Evolutionary conservation across 164 flowering plant genomes (phyloP).

Genomic region (Umbellularia californica): DNA sequence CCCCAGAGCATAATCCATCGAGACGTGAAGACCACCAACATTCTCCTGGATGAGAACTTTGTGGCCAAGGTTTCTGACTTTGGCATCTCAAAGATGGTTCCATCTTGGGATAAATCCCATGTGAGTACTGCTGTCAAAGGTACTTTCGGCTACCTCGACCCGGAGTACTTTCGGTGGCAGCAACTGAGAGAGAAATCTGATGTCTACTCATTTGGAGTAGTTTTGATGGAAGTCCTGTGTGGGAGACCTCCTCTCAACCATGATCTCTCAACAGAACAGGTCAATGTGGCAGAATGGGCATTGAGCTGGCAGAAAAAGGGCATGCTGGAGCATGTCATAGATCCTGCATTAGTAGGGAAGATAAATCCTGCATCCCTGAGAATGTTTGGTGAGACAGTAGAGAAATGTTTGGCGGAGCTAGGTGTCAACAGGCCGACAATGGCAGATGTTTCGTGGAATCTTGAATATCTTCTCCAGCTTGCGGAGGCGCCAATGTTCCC

Average conservation of each 20-base stretch:
- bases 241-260: slow-evolving; percentile 85
- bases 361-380: slow-evolving; percentile 77
- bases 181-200: slow-evolving; percentile 91
- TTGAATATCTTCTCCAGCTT: slow-evolving; percentile 90
- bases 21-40: slow-evolving; percentile 93
- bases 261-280: slow-evolving; percentile 89
- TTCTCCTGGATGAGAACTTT: slow-evolving; percentile 80
- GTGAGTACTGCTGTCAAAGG: slow-evolving; percentile 97
- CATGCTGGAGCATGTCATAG: slow-evolving; percentile 86
- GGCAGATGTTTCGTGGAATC: slow-evolving; percentile 96
- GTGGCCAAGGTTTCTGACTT: slow-evolving; percentile 96
- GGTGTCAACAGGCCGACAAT: slow-evolving; percentile 90
- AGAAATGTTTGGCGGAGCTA: slow-evolving; percentile 83
- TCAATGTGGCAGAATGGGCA: slow-evolving; percentile 93
- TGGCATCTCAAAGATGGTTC: slow-evolving; percentile 91
- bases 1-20: slow-evolving; percentile 84
- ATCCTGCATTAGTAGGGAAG: slow-evolving; percentile 56
- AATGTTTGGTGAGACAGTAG: slow-evolving; percentile 90
- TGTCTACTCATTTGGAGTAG: slow-evolving; percentile 95
- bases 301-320: slow-evolving; percentile 96
- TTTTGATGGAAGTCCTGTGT: slow-evolving; percentile 89
- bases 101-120: slow-evolving; percentile 87
- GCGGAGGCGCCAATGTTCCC: slow-evolving; percentile 68
- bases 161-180: slow-evolving; percentile 92
- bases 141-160: slow-evolving; percentile 92